Evolutionary conservation across 495 filamentous ascomycete species (phyloP), one percentile per base, ranked within the genome.

Genomic region (Penicillium bialowiezense): DNA sequence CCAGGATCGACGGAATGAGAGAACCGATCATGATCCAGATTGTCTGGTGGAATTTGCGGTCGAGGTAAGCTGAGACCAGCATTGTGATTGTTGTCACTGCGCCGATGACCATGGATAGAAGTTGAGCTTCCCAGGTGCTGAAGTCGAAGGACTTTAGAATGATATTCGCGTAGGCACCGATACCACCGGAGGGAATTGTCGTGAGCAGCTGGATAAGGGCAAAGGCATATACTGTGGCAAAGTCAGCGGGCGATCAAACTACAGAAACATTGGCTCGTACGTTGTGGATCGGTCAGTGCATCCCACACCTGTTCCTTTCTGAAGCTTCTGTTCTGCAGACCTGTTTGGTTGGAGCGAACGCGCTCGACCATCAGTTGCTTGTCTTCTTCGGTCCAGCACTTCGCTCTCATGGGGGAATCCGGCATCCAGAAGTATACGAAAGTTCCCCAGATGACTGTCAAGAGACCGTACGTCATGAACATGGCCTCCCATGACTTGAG

Each of bases 31-130:
- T 86, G 46, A 80, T 64, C 20, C 84, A 50, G 8, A 83, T 56
- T 43, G 84, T 89, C 59, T 88, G 84, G 9, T 65, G 62, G 7
- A 74, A 81, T 55, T 70, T 76, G 51, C 79, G 82, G 7, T 83
- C 84, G 0, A 87, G 58, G 70, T 71, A 87, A 2, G 80, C 74
- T 2, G 79, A 81, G 4, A 65, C 65, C 12, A 87, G 55, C 24
- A 89, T 68, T 3, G 84, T 79, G 29, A 85, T 76, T 47, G 86
- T 84, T 51, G 86, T 85, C 42, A 83, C 84, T 24, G 77, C 79
- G 12, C 85, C 84, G 2, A 86, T 67, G 7, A 87, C 83, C 81
- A 89, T 89, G 15, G 80, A 74, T 17, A 75, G 55, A 17, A 75
- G 60, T 34, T 71, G 70, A 1, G 64, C 72, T 50, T 74, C 63